Base-by-base conservation (phyloP, 148 eudicot species). In the Suaeda aralocaspica region DNA sequence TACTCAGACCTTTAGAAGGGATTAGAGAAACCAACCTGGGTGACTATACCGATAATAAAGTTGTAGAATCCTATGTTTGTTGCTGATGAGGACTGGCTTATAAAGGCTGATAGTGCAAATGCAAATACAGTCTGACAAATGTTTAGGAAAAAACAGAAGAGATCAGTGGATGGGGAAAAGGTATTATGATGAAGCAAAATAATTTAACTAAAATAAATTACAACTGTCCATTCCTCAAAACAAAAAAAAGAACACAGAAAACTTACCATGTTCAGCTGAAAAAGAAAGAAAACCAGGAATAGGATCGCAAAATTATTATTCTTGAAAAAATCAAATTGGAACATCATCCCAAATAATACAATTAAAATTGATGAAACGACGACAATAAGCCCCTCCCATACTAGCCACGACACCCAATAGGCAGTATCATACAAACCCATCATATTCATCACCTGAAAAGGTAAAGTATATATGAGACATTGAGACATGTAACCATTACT, bases 341-440 rank as follows among this genome's bases (percentile, higher is more conserved):
- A 91, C 92, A 89, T 83, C 99, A 94, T 91, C 66, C 99, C 99
- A 63, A 90, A 91, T 68, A 91, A 86, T 72, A 91, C 92, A 34
- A 89, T 89, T 73, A 89, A 72, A 72, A 91, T 78, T 13, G 99
- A 82, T 8, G 99, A 94, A 50, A 91, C 62, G 61, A 79, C 64
- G n/a, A 84, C 78, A 21, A 91, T 60, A 66, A 89, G 72, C 69
- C 91, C 91, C 74, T 94, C 99, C 96, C 97, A 91, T 2, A 82
- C 78, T 49, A 94, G 75, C 99, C 99, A 94, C 8, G 99, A 91
- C 51, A 94, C 69, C 99, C 99, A 94, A 60, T 94, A 88, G 18
- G 99, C 99, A 67, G 93, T 85, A 72, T 94, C 99, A 81, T 87
- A 91, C 51, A 94, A 96, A 71, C 99, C 99, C 97, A 94, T 94